Evolutionary conservation across 1,284 basidiomycete species (phyloP), one percentile per base, ranked within the genome.

Genomic region (Fomitiporia mediterranea): DNA sequence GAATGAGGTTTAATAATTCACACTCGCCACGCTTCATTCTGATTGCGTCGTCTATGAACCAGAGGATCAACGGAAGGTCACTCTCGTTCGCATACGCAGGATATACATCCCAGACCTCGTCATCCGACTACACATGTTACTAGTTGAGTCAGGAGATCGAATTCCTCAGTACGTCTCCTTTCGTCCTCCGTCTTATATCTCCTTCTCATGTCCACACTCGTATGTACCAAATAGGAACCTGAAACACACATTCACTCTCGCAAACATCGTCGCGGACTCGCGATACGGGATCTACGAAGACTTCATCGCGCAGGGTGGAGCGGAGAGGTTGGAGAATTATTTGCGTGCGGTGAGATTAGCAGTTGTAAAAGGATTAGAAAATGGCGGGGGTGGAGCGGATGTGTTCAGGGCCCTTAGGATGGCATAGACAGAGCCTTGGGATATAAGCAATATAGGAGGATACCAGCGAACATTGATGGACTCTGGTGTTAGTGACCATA

Each of bases 41-140:
- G n/a, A n/a, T n/a, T n/a, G n/a, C n/a, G n/a, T n/a, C n/a, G n/a
- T n/a, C n/a, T n/a, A n/a, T n/a, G n/a, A n/a, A n/a, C n/a, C n/a
- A 79, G 82, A 74, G 47, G 80, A 86, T 51, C 78, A 78, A 9
- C 77, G 91, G 11, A 72, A 75, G 19, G 74, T 74, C 25, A 92
- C 97, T 63, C 80, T 97, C 50, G 72, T 79, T 2, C 81, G 89
- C 21, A 91, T 98, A 56, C 82, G 95, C 30, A 86, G 92, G 63
- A 86, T 95, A 35, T 96, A 91, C 70, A 77, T 98, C 17, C 96
- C 95, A 0, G 94, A 98, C 67, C 78, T 98, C 37, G 83, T 98
- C 61, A 77, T 98, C 59, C 84, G 91, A 19, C 73, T 98, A 15
- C 95, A 98, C 67, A 74, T 78, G 30, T 74, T 88, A 56, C 75